These are phyloP conservation scores for Lyophyllum shimeji DNA, from an alignment of 768 basidiomycete genomes.

Conservation along the genomic window DNA sequence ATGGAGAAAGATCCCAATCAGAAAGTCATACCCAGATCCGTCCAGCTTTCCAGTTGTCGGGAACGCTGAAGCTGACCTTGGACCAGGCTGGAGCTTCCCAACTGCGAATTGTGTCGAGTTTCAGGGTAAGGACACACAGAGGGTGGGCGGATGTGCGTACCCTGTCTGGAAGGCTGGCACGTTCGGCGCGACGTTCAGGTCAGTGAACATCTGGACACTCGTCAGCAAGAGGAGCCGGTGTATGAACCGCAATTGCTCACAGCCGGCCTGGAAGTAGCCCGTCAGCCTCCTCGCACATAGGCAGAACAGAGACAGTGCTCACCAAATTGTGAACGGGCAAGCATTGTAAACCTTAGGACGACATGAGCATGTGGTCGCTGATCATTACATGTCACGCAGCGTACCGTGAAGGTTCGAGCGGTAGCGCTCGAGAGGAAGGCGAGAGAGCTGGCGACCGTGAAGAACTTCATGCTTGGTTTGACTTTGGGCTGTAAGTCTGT, in stretches of 20 bases:
- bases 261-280: constrained; percentile 32
- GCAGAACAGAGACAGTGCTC: constrained; percentile 10
- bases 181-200: constrained; percentile 47
- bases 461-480: constrained; percentile 27
- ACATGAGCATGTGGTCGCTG: not conserved
- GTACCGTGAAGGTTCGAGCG: constrained; percentile 59
- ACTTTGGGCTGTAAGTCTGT: not conserved
- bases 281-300: not conserved
- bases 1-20: not conserved
- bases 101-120: constrained; percentile 18
- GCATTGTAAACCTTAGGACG: constrained; percentile 47
- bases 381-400: not conserved
- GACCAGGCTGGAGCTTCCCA: constrained; percentile 40
- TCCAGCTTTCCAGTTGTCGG: constrained; percentile 64
- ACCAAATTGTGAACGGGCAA: constrained; percentile 74
- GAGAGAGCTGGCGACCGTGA: constrained; percentile 15
- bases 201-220: constrained; percentile 55
- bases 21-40: constrained; percentile 51
- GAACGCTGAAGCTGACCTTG: constrained; percentile 50
- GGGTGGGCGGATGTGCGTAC: constrained; percentile 28
- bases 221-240: not conserved
- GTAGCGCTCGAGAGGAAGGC: constrained; percentile 27
- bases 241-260: constrained; percentile 19
- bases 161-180: constrained; percentile 45
- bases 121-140: not conserved